Percentiles rank a stretch among this genome's conserved stretches.
phyloP scores from a whole-genome alignment of 2,329 filamentous ascomycete species.

The Cryphonectria carpinicola region DNA sequence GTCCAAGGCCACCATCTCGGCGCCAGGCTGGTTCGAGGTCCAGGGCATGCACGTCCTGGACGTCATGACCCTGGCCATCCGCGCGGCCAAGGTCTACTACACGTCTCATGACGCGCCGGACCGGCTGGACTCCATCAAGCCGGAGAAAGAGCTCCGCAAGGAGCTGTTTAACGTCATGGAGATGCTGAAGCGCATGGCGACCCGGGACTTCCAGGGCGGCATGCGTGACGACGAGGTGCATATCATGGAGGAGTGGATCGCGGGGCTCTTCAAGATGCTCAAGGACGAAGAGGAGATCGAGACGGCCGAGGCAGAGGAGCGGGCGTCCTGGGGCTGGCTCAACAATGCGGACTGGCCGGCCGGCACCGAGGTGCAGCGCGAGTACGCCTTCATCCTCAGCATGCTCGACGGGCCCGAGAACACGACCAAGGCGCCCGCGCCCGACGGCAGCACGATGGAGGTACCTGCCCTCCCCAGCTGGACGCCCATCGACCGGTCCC shows the following conservation, averaged over 20 bases:
- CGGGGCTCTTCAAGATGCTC: slow-evolving; percentile 76
- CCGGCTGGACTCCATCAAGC: slow-evolving; percentile 82
- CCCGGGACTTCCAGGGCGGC: slow-evolving; percentile 82
- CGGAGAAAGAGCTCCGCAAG: slow-evolving; percentile 81
- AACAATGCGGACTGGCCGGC: slow-evolving; percentile 74
- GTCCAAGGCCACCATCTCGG: slow-evolving; percentile 38
- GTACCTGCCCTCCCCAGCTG: slow-evolving; percentile 68
- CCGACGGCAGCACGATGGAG: slow-evolving; percentile 43
- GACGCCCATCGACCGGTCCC: slow-evolving; percentile 56
- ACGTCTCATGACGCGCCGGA: slow-evolving; percentile 88
- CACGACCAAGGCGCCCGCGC: slow-evolving; percentile 23
- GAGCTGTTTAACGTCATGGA: slow-evolving; percentile 89
- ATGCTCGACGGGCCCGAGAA: slow-evolving; percentile 50
- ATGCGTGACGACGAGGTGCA: slow-evolving; percentile 77
- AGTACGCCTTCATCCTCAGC: slow-evolving; percentile 79
- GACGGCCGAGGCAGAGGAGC: slow-evolving; percentile 69
- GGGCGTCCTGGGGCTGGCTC: slow-evolving; percentile 80
- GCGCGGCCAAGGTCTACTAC: slow-evolving; percentile 95
- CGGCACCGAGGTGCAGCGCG: slow-evolving; percentile 69
- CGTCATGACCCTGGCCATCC: slow-evolving; percentile 91
- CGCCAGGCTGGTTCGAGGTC: slow-evolving; percentile 78
- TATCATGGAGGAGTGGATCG: slow-evolving; percentile 80
- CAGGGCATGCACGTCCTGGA: slow-evolving; percentile 93
- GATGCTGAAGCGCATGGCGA: slow-evolving; percentile 87
- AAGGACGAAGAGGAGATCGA: slow-evolving; percentile 78